phyloP scores from a whole-genome alignment of 805 yeast species.

The Clavispora vitiphila region DNA sequence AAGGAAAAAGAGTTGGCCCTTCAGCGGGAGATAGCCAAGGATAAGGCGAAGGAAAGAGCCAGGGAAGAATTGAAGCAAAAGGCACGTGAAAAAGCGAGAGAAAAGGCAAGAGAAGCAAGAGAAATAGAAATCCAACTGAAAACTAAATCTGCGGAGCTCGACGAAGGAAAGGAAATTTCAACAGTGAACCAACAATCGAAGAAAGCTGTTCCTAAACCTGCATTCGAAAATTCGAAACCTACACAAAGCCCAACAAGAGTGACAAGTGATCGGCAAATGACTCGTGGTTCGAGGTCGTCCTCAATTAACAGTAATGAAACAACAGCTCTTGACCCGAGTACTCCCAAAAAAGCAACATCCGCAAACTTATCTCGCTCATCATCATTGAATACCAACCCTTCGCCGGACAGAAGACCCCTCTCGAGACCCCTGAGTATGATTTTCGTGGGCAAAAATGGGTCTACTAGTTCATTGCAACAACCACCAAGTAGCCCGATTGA shows the following conservation, averaged over 20 bases:
- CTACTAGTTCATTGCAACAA: constrained; percentile 11
- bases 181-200: neutral
- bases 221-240: neutral
- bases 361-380: neutral
- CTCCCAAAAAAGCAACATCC: neutral
- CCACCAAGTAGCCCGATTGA: constrained; percentile 4
- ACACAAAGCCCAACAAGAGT: neutral
- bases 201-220: neutral
- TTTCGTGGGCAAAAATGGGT: constrained; percentile 17
- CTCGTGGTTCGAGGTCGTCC: constrained; percentile 1
- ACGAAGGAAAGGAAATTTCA: neutral
- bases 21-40: constrained; percentile 1
- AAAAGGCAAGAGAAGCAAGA: neutral
- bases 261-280: neutral
- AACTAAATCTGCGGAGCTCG: neutral
- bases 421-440: constrained; percentile 16
- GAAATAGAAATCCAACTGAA: too few relatives aligned
- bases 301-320: neutral
- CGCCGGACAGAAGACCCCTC: neutral
- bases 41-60: constrained; percentile 1
- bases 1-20: constrained; percentile 1
- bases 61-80: neutral
- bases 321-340: neutral
- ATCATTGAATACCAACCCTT: neutral
- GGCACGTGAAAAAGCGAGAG: neutral